phyloP scores from a whole-genome alignment of 345 rosid genomes.

The Eucalyptus fibrosa region DNA sequence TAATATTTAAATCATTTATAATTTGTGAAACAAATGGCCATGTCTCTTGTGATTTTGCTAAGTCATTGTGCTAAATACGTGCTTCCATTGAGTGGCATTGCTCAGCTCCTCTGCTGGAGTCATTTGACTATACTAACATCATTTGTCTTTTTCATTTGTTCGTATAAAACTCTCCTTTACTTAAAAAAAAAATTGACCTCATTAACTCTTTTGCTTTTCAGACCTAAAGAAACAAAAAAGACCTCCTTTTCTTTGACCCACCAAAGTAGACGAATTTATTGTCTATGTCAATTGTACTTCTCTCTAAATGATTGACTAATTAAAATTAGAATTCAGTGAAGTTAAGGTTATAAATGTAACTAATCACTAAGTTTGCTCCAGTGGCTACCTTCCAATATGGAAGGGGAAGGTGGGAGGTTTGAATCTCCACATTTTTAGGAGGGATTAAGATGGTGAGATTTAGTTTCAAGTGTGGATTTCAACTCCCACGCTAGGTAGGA shows the following conservation, averaged over 20 bases:
- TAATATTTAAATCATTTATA: no score
- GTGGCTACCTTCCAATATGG: no score
- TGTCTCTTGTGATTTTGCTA: no score
- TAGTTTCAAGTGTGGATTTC: no score
- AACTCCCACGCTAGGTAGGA: accelerated
- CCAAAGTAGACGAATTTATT: not conserved
- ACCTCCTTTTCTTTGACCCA: not conserved
- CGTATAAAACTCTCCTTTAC: not conserved
- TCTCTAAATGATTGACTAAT: not conserved
- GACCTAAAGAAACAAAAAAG: not conserved
- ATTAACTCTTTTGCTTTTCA: not conserved
- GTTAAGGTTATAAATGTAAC: not conserved
- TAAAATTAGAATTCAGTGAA: not conserved
- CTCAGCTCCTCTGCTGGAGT: not conserved
- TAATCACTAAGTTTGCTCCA: accelerated
- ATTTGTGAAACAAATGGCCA: accelerated
- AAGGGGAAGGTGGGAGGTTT: accelerated
- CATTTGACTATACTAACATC: not conserved
- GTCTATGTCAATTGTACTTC: not conserved
- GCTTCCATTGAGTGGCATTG: not conserved
- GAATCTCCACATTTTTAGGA: accelerated
- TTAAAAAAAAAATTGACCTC: not conserved
- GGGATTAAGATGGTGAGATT: no score
- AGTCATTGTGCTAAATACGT: not conserved
- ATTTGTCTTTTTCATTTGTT: not conserved